Percentiles rank a stretch among this genome's conserved stretches.
These are phyloP conservation scores for Ophiostoma quercus DNA, from an alignment of 2,329 filamentous ascomycete species.

Conservation along the genomic window DNA sequence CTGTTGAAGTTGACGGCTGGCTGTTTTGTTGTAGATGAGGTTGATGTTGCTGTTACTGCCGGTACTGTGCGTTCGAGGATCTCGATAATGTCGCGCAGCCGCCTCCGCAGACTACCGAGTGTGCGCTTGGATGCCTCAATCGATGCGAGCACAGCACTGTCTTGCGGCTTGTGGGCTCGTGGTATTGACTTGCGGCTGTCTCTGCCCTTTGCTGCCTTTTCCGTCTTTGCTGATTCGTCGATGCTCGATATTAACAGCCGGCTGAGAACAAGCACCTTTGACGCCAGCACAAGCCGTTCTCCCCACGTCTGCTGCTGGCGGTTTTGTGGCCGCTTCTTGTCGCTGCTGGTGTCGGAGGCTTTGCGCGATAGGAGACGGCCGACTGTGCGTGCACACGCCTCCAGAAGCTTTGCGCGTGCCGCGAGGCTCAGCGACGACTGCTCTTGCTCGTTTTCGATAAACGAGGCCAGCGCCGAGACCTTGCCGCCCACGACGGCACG, in stretches of 20 bases:
- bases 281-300: slow-evolving; percentile 50
- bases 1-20: neutral
- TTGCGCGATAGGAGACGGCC: slow-evolving; percentile 41
- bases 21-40: neutral
- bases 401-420: slow-evolving; percentile 47
- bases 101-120: slow-evolving; percentile 56
- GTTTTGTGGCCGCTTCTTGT: slow-evolving; percentile 31
- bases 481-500: slow-evolving; percentile 64
- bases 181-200: neutral
- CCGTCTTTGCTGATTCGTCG: slow-evolving; percentile 34
- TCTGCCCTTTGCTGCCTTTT: neutral
- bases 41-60: neutral
- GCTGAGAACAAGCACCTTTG: slow-evolving; percentile 71
- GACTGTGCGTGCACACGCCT: slow-evolving; percentile 47
- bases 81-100: slow-evolving; percentile 62
- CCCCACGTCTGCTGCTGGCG: slow-evolving; percentile 35
- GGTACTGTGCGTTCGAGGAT: slow-evolving; percentile 35
- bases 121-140: slow-evolving; percentile 61
- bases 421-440: slow-evolving; percentile 31
- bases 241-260: slow-evolving; percentile 71
- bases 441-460: slow-evolving; percentile 35
- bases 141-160: slow-evolving; percentile 34
- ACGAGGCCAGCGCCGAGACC: slow-evolving; percentile 49
- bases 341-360: neutral
- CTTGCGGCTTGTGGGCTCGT: slow-evolving; percentile 18